Conservation (phyloP, 2,329 filamentous ascomycete genomes). For the Parastagonospora avenae region DNA sequence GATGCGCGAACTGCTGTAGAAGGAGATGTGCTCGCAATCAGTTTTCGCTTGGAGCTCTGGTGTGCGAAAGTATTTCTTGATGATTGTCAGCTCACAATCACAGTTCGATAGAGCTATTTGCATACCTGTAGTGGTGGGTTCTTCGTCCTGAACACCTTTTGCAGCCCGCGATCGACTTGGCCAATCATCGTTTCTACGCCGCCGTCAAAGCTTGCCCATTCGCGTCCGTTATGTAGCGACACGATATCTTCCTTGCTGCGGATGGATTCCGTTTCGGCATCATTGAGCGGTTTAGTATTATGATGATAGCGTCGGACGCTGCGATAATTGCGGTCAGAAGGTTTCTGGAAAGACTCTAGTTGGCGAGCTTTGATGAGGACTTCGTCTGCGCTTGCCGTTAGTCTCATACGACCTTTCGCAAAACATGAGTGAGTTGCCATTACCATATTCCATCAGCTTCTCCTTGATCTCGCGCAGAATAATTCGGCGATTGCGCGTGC, state of each 20-base stretch:
- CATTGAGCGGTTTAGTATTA: conserved; percentile 44
- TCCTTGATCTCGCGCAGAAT: conserved; percentile 39
- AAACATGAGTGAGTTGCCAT: conserved; percentile 5
- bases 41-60: conserved; percentile 48
- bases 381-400: conserved; percentile 32
- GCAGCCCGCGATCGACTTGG: conserved; percentile 28
- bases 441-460: conserved; percentile 45
- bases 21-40: conserved; percentile 36
- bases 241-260: conserved; percentile 50
- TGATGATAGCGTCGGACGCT: conserved; percentile 46
- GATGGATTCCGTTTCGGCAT: conserved; percentile 45
- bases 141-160: conserved; percentile 26
- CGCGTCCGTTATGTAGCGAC: conserved; percentile 46
- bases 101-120: no score
- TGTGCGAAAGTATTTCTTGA: conserved; percentile 46
- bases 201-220: conserved; percentile 50
- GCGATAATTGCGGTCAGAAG: conserved; percentile 48
- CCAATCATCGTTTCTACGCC: conserved; percentile 43
- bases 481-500: conserved; percentile 26
- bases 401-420: neutral
- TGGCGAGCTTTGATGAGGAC: conserved; percentile 47
- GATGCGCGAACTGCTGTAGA: conserved; percentile 46
- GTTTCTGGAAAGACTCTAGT: conserved; percentile 46
- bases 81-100: neutral
- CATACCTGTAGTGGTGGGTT: conserved; percentile 33